phyloP scores from a whole-genome alignment of 176 grass and related monocot species.

The Microstegium vimineum region DNA sequence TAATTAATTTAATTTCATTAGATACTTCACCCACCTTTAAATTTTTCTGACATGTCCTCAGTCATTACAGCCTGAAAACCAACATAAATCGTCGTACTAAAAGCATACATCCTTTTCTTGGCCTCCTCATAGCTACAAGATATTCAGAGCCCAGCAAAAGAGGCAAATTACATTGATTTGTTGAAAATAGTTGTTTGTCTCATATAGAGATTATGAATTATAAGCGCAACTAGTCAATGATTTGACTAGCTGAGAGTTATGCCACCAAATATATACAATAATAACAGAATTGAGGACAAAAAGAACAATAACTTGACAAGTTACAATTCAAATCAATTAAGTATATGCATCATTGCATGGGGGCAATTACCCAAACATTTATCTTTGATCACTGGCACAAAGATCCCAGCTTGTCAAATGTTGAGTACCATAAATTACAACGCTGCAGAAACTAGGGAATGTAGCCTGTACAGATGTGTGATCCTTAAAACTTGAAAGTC shows the following conservation, averaged over 20 bases:
- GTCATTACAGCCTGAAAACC: conserved; percentile 92
- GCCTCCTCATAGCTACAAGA: conserved; percentile 82
- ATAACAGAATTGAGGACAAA: neutral
- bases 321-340: neutral
- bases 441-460: neutral
- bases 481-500: neutral
- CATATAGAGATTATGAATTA: neutral
- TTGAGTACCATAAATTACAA: neutral
- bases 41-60: conserved; percentile 97
- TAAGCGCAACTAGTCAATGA: neutral
- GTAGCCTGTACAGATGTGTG: neutral
- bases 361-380: neutral
- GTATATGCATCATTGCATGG: neutral
- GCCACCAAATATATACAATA: neutral
- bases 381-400: neutral
- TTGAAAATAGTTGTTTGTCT: conserved; percentile 2
- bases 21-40: conserved; percentile 45
- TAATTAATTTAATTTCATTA: neutral
- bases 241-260: neutral
- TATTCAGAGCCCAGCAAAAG: neutral
- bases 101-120: conserved; percentile 87
- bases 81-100: conserved; percentile 82
- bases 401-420: neutral
- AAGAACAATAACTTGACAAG: neutral
- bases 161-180: conserved; percentile 12